Evolutionary conservation across 495 filamentous ascomycete species (phyloP).

Genomic region (Neurospora tetraspora): DNA sequence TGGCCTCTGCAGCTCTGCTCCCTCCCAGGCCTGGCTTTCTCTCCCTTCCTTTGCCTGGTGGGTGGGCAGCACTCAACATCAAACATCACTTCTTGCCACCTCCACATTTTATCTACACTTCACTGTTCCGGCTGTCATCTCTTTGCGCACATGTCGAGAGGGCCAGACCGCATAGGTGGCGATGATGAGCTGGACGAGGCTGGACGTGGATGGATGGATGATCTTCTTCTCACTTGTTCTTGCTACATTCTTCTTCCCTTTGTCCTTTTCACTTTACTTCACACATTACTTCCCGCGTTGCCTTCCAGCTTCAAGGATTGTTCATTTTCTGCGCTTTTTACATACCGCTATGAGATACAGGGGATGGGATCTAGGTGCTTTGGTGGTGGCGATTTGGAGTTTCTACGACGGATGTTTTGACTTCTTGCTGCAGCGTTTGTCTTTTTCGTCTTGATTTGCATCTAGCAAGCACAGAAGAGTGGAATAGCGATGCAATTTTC

Average conservation of each 20-base stretch:
- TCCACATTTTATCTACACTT: background rate
- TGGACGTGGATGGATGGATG: background rate
- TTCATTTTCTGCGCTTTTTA: background rate
- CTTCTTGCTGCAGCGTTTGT: background rate
- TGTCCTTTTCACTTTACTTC: background rate
- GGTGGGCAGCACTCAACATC: background rate
- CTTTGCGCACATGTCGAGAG: background rate
- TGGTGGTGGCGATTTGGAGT: background rate
- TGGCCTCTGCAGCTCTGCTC: background rate
- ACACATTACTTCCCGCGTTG: background rate
- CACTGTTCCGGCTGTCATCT: background rate
- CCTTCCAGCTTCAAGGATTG: background rate
- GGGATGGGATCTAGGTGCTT: background rate
- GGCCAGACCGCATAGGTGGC: background rate
- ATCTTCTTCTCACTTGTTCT: background rate
- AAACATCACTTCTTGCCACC: background rate
- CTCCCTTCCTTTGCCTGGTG: background rate
- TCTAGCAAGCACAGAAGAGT: background rate
- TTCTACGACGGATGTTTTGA: background rate
- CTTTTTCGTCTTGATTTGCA: background rate
- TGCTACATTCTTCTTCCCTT: background rate
- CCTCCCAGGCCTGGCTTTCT: background rate
- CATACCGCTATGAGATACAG: background rate
- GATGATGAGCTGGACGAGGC: background rate
- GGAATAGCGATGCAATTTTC: background rate